phyloP scores from a whole-genome alignment of 345 rosid genomes.

The Sisymbrium irio region DNA sequence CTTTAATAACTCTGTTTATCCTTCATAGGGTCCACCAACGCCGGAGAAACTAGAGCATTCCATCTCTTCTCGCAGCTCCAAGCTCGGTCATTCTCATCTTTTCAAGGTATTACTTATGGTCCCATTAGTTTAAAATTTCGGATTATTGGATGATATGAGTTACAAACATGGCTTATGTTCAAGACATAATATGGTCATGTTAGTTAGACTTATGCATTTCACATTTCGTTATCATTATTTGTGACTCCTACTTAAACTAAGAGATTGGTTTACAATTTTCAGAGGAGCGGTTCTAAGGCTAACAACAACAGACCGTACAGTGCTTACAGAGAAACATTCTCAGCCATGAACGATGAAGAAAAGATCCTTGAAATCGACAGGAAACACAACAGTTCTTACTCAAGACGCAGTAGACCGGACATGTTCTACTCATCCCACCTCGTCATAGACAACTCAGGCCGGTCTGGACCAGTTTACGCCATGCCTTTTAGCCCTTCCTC shows the following conservation, averaged over 20 bases:
- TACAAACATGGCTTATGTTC: no score
- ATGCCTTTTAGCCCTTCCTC: slow-evolving; percentile 54
- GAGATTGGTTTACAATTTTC: slow-evolving; percentile 18
- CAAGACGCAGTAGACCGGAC: slow-evolving; percentile 45
- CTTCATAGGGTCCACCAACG: slow-evolving; percentile 75
- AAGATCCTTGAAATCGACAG: slow-evolving; percentile 75
- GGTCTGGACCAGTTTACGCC: slow-evolving; percentile 41
- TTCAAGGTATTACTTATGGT: slow-evolving; percentile 46
- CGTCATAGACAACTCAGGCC: slow-evolving; percentile 37
- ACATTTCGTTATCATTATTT: background rate
- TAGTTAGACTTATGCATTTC: background rate
- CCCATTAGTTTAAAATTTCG: background rate
- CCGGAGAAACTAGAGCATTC: slow-evolving; percentile 72
- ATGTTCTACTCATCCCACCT: slow-evolving; percentile 45
- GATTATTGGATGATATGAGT: background rate
- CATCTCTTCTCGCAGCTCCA: slow-evolving; percentile 48
- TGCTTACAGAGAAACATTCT: slow-evolving; percentile 42
- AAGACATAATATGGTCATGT: no score
- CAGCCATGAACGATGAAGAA: slow-evolving; percentile 48
- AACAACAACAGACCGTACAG: slow-evolving; percentile 33
- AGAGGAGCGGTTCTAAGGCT: slow-evolving; percentile 68
- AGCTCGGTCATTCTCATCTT: slow-evolving; percentile 47
- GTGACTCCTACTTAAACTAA: background rate
- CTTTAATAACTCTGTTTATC: slow-evolving; percentile 3
- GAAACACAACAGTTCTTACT: slow-evolving; percentile 39